phyloP scores from a whole-genome alignment of 306 rosid species.

The Cicer yamashitae region DNA sequence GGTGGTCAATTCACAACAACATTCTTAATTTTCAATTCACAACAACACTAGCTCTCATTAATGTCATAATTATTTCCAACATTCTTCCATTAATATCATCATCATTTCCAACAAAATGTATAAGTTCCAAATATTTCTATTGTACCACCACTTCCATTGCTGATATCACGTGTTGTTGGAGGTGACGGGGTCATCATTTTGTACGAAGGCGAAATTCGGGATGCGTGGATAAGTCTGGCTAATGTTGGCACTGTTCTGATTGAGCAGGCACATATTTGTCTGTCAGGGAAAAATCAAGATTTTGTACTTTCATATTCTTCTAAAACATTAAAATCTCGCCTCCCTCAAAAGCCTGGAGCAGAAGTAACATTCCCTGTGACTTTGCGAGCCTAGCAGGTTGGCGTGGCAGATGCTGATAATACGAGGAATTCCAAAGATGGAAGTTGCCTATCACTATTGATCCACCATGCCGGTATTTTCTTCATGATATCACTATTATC shows the following conservation, averaged over 20 bases:
- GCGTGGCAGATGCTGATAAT: conserved; percentile 64
- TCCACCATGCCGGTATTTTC: conserved; percentile 87
- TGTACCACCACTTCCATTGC: conserved; percentile 77
- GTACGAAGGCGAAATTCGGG: conserved; percentile 94
- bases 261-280: conserved; percentile 87
- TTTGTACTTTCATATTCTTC: conserved; percentile 71
- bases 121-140: conserved; percentile 84
- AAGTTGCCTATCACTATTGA: conserved; percentile 73
- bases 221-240: conserved; percentile 84
- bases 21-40: too few relatives aligned
- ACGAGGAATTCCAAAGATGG: conserved; percentile 78
- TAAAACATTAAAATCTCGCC: conserved; percentile 80
- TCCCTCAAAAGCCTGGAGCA: conserved; percentile 90
- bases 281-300: conserved; percentile 92
- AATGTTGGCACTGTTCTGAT: conserved; percentile 95
- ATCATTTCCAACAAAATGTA: too few relatives aligned
- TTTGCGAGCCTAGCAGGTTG: conserved; percentile 88
- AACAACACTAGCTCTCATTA: too few relatives aligned
- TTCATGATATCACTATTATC: conserved; percentile 6
- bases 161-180: conserved; percentile 82
- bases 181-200: conserved; percentile 93
- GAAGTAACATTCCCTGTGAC: conserved; percentile 93
- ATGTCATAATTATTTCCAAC: too few relatives aligned
- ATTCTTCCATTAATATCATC: too few relatives aligned
- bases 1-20: too few relatives aligned